phyloP scores from a whole-genome alignment of 148 eudicot species.

The Rhododendron vialii region DNA sequence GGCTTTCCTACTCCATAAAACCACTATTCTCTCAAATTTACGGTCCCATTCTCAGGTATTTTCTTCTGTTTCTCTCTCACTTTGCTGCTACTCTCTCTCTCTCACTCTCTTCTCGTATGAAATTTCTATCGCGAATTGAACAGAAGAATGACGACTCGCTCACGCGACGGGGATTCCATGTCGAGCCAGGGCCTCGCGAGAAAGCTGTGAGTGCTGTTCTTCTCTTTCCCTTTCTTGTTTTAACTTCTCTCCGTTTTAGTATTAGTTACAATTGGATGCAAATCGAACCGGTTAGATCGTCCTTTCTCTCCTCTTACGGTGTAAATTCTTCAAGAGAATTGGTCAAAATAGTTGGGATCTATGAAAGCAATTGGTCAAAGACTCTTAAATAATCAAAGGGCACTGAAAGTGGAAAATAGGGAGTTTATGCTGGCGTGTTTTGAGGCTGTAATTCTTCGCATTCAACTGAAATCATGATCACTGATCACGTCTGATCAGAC shows the following conservation, averaged over 20 bases:
- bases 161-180: constrained; percentile 51
- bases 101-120: background rate
- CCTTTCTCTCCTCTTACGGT: background rate
- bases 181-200: constrained; percentile 78
- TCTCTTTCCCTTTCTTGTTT: background rate
- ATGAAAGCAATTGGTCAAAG: background rate
- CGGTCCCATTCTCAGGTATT: constrained; percentile 58
- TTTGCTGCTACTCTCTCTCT: background rate
- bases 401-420: background rate
- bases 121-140: background rate
- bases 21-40: constrained; percentile 39
- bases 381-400: background rate
- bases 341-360: constrained; percentile 5
- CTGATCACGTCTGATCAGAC: background rate
- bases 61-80: background rate
- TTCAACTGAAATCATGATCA: background rate
- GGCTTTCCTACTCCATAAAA: constrained; percentile 58
- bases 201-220: constrained; percentile 59
- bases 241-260: background rate
- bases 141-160: constrained; percentile 39
- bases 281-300: background rate
- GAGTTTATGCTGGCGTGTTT: background rate
- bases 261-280: background rate
- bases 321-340: background rate
- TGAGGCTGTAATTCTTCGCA: background rate